phyloP scores from a whole-genome alignment of 768 basidiomycete genomes.

The Leucocoprinus sp. region DNA sequence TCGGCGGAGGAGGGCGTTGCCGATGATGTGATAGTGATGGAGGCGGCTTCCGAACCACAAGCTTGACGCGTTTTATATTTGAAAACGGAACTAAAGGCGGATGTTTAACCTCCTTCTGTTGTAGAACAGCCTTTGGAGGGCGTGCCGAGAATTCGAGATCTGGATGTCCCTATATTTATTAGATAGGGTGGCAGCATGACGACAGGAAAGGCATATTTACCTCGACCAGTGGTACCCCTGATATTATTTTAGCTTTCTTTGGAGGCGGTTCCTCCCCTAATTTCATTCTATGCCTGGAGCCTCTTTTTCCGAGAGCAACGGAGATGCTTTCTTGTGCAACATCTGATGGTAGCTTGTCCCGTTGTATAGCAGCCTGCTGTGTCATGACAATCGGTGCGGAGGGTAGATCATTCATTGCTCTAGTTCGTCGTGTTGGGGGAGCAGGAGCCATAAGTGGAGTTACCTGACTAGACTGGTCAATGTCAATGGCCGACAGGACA shows the following conservation, averaged over 20 bases:
- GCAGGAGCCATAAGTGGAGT: neutral
- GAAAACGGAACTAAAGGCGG: conserved; percentile 12
- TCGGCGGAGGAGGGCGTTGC: conserved; percentile 52
- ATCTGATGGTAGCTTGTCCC: neutral
- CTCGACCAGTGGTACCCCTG: neutral
- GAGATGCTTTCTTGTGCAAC: conserved; percentile 3
- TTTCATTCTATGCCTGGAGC: conserved; percentile 2
- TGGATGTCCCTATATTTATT: neutral
- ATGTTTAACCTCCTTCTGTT: conserved; percentile 9
- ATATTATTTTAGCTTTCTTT: conserved; percentile 4
- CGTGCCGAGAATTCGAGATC: neutral
- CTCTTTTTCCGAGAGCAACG: conserved; percentile 5
- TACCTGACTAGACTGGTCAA: neutral
- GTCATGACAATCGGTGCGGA: neutral
- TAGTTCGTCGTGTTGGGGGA: conserved; percentile 1
- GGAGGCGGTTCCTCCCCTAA: neutral
- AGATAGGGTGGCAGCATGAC: neutral
- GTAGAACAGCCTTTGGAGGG: neutral
- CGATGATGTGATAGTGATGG: conserved; percentile 54
- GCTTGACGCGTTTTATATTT: conserved; percentile 53
- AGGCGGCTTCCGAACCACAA: conserved; percentile 59
- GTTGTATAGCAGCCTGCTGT: neutral
- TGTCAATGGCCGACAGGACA: neutral
- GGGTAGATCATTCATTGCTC: neutral
- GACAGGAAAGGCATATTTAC: neutral